A percentile compares a stretch with the other conserved stretches of the same genome.
Conservation (phyloP, 73 alveolate genomes). For the Uronychia setigera region DNA sequence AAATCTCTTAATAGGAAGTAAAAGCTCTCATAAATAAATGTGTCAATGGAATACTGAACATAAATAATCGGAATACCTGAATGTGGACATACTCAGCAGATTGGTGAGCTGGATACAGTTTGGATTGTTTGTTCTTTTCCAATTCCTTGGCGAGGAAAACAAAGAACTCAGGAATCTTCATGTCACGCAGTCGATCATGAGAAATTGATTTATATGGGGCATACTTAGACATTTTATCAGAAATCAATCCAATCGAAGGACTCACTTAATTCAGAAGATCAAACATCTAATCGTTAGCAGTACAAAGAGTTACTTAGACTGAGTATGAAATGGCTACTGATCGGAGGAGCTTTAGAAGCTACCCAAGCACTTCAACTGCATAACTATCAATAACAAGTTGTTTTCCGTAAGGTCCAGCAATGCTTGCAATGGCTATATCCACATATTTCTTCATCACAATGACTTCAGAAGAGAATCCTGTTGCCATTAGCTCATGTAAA, state of each 20-base stretch:
- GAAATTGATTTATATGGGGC: not conserved
- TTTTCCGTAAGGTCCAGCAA: conserved; percentile 36
- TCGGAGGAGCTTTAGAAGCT: no score
- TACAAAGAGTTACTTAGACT: not conserved
- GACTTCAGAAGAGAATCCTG: conserved; percentile 60
- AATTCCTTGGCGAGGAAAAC: conserved; percentile 27
- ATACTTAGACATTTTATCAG: conserved; percentile 9
- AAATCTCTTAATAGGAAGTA: conserved; percentile 55
- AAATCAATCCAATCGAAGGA: conserved; percentile 40
- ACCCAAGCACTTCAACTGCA: conserved; percentile 43
- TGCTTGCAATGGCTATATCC: conserved; percentile 35
- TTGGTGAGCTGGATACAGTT: conserved; percentile 31
- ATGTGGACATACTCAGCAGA: conserved; percentile 26
- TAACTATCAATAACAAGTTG: conserved; percentile 50
- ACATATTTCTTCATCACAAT: conserved; percentile 51
- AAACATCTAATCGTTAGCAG: conserved; percentile 25
- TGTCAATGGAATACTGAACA: conserved; percentile 48
- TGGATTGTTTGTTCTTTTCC: conserved; percentile 18
- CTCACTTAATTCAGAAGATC: conserved; percentile 30
- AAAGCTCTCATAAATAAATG: conserved; percentile 49
- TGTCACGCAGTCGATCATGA: conserved; percentile 7
- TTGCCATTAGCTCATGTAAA: conserved; percentile 44
- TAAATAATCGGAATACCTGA: not conserved
- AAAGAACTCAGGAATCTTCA: conserved; percentile 36
- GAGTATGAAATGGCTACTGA: not conserved